Evolutionary conservation across 2,329 filamentous ascomycete species (phyloP).

Genomic region (Fusarium globosum): DNA sequence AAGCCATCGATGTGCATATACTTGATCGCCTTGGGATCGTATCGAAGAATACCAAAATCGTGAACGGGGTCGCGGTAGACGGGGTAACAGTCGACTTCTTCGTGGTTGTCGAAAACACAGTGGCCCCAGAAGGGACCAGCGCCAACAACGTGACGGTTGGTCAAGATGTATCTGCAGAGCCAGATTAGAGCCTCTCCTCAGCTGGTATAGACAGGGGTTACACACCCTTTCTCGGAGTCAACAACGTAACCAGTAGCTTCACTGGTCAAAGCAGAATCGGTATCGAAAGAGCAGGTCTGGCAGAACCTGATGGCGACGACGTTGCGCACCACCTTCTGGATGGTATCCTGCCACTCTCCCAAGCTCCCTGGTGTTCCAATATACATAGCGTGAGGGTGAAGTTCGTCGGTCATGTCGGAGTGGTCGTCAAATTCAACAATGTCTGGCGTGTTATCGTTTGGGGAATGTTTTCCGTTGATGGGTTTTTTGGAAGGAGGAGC

Average conservation of each 20-base stretch:
- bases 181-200: background rate
- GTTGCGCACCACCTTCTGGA: slow-evolving; percentile 92
- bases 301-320: slow-evolving; percentile 99
- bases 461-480: slow-evolving; percentile 61
- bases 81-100: slow-evolving; percentile 93
- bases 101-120: slow-evolving; percentile 98
- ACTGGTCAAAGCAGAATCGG: slow-evolving; percentile 91
- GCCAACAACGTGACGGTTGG: slow-evolving; percentile 93
- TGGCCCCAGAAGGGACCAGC: slow-evolving; percentile 98
- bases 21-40: slow-evolving; percentile 95
- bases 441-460: slow-evolving; percentile 63
- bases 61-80: slow-evolving; percentile 98
- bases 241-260: slow-evolving; percentile 99
- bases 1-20: slow-evolving; percentile 93
- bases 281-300: slow-evolving; percentile 97
- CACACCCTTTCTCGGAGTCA: slow-evolving; percentile 87
- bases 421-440: slow-evolving; percentile 54
- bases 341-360: slow-evolving; percentile 91
- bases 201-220: slow-evolving; percentile 11
- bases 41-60: slow-evolving; percentile 96
- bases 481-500: slow-evolving; percentile 51
- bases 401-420: slow-evolving; percentile 56
- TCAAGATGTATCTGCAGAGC: slow-evolving; percentile 75
- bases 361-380: slow-evolving; percentile 54
- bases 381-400: slow-evolving; percentile 51